Evolutionary conservation across 1,284 basidiomycete species (phyloP).

Genomic region (Puccinia triticina): DNA sequence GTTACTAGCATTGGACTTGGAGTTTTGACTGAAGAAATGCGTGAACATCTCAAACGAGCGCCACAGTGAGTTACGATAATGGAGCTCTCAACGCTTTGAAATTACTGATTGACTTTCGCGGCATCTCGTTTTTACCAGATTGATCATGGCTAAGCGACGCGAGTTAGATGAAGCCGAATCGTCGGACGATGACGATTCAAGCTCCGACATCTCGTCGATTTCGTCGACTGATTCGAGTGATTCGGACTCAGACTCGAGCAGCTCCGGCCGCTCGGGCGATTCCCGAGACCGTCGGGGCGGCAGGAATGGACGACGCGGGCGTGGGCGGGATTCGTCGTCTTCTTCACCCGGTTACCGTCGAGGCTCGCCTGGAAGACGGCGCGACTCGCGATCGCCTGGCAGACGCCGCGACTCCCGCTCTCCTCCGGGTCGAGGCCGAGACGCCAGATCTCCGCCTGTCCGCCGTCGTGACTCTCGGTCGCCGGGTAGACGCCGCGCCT

Average conservation of each 20-base stretch:
- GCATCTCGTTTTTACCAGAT: background rate
- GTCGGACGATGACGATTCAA: constrained; percentile 14
- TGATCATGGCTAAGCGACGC: constrained; percentile 45
- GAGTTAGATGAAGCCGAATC: constrained; percentile 46
- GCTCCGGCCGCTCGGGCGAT: background rate
- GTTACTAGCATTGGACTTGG: constrained; percentile 86
- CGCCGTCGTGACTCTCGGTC: background rate
- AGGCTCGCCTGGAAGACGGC: background rate
- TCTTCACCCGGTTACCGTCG: background rate
- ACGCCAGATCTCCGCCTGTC: background rate
- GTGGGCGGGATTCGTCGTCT: background rate
- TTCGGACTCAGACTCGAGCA: constrained; percentile 8
- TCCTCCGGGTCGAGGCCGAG: background rate
- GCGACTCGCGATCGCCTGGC: background rate
- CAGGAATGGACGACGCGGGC: background rate
- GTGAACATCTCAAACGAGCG: constrained; percentile 74
- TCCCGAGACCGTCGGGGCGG: background rate
- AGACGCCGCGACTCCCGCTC: background rate
- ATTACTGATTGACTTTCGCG: background rate
- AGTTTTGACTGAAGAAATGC: constrained; percentile 89
- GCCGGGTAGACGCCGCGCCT: background rate
- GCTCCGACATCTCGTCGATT: constrained; percentile 21
- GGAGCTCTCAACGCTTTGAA: background rate
- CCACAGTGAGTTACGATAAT: constrained; percentile 31
- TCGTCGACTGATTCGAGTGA: constrained; percentile 41